Conservation (phyloP, 177 flowering plant genomes). For the Tripterygium wilfordii region DNA sequence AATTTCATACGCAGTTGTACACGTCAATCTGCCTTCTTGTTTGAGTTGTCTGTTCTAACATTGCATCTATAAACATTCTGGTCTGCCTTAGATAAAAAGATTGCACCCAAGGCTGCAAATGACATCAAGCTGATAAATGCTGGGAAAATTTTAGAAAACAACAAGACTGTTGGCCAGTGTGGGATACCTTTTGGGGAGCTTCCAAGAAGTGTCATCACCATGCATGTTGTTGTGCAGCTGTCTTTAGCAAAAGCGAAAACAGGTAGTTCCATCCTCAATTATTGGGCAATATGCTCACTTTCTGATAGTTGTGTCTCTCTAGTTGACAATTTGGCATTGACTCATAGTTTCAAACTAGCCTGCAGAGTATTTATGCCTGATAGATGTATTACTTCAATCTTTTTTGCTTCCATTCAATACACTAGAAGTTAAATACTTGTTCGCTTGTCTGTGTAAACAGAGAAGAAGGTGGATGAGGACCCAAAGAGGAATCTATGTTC, state of each 20-base stretch:
- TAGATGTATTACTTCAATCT: background rate
- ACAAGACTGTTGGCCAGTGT: slow-evolving; percentile 66
- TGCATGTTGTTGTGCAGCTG: slow-evolving; percentile 85
- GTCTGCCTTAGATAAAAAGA: slow-evolving; percentile 43
- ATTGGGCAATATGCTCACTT: background rate
- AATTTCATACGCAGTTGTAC: no score
- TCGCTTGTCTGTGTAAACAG: slow-evolving; percentile 31
- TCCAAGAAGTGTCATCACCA: slow-evolving; percentile 55
- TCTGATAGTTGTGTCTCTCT: no score
- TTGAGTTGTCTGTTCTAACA: background rate
- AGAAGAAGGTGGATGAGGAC: slow-evolving; percentile 54
- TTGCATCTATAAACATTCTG: background rate
- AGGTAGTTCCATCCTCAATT: slow-evolving; percentile 30
- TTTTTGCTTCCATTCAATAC: background rate
- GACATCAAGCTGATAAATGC: slow-evolving; percentile 63
- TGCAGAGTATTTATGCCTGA: background rate
- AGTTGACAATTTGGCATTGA: no score
- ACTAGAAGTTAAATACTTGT: background rate
- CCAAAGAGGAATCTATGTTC: slow-evolving; percentile 51
- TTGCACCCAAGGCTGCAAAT: slow-evolving; percentile 57
- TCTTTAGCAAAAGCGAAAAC: slow-evolving; percentile 54
- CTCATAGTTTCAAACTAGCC: no score
- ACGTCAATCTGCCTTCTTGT: background rate
- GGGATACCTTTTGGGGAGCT: slow-evolving; percentile 64
- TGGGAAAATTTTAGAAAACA: slow-evolving; percentile 73